Conservation (phyloP, 164 flowering plant species). For the Annona cherimola region DNA sequence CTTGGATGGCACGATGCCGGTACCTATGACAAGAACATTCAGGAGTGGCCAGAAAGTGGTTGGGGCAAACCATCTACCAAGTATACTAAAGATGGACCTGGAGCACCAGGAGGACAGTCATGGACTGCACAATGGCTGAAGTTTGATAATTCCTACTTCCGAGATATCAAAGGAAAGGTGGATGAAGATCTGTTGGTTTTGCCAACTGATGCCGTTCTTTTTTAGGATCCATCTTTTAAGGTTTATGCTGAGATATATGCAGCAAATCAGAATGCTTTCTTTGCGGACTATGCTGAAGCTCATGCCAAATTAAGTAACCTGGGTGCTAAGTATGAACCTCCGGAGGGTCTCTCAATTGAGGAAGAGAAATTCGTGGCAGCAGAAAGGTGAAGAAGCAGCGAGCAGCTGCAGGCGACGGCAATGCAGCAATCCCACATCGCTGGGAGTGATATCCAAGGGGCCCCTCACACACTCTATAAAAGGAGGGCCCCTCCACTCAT, state of each 20-base stretch:
- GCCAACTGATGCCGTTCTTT: conserved; percentile 94
- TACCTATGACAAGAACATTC: conserved; percentile 84
- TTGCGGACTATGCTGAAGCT: conserved; percentile 97
- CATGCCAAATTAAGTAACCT: conserved; percentile 96
- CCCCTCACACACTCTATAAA: too few species aligned
- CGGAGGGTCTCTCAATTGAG: conserved; percentile 54
- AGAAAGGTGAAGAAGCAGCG: too few species aligned
- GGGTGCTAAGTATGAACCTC: conserved; percentile 97
- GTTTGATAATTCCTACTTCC: conserved; percentile 96
- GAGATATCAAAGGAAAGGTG: conserved; percentile 83
- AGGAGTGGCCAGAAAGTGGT: conserved; percentile 89
- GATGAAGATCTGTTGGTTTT: conserved; percentile 88
- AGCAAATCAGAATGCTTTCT: conserved; percentile 78
- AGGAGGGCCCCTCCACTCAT: too few species aligned
- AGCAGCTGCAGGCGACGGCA: too few species aligned
- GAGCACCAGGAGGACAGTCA: conserved; percentile 98
- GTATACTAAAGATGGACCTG: conserved; percentile 98
- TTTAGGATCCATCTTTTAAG: conserved; percentile 95
- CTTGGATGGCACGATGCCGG: conserved; percentile 99
- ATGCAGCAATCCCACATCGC: too few species aligned
- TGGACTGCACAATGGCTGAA: conserved; percentile 96
- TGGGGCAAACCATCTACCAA: conserved; percentile 96
- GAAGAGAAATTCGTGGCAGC: too few species aligned
- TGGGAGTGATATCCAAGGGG: too few species aligned
- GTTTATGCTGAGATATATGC: conserved; percentile 95